Evolutionary conservation across 2,329 filamentous ascomycete species (phyloP), one percentile per base, ranked within the genome.

Genomic region (Hypoxylon rubiginosum): DNA sequence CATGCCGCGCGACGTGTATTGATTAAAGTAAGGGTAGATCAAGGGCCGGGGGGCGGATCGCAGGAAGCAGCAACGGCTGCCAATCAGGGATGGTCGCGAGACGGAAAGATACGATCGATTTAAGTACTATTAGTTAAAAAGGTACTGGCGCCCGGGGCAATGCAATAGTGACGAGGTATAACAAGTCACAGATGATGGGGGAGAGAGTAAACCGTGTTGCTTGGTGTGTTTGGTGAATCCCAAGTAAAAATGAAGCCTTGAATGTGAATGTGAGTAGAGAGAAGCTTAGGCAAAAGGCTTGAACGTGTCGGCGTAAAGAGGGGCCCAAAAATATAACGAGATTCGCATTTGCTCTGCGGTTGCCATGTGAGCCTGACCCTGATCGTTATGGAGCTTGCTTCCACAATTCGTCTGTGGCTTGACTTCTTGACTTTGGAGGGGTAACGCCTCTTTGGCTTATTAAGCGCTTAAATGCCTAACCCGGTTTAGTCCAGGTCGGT

Each of bases 1-100:
- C 92, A 95, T 95, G 78, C 62, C 77, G 76, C 67, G 66, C 68
- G 70, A 69, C 51, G 69, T 63, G 55, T 66, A 64, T 70, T 55
- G 55, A 65, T 66, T 71, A 66, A 69, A 59, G 69, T 66, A 65
- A 67, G 34, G 34, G 32, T 36, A 36, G 32, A n/a, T 39, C 62
- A 43, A 48, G 24, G 64, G 66, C 64, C 60, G 71, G 62, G 70
- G 72, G 72, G 74, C 73, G 67, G 67, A 68, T 66, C 74, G 68
- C 64, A 66, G 67, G 59, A 64, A 67, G 68, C 63, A 61, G 64
- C 55, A 24, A 64, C 69, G 54, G 71, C 66, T 68, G 66, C 66
- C 65, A 57, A 51, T 66, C 49, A 55, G 54, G 52, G 55, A 63
- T 50, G 59, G 50, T 66, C 56, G 63, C 63, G 62, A 52, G 55